A percentile compares a stretch with the other conserved stretches of the same genome.
Conservation (phyloP, 1,284 basidiomycete genomes). For the Phenoliferia sp. region DNA sequence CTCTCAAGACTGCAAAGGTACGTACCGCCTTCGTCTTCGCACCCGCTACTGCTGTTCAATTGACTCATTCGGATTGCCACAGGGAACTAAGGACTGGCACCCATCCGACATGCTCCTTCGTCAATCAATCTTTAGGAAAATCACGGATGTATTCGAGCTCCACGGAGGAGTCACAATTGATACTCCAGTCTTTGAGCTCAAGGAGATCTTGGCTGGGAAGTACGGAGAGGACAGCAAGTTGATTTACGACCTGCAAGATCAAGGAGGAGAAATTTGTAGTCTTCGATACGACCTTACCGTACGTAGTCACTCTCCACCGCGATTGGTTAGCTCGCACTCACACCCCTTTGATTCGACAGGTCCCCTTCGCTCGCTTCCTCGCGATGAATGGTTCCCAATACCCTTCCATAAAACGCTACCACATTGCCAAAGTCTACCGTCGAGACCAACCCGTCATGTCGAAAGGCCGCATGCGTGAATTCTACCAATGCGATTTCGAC, state of each 20-base stretch:
- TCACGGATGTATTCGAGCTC: constrained; percentile 81
- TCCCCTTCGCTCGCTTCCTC: constrained; percentile 90
- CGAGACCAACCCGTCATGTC: constrained; percentile 96
- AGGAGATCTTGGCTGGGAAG: constrained; percentile 91
- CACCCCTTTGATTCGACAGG: constrained; percentile 38
- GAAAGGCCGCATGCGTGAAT: constrained; percentile 97
- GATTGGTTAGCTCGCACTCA: too few relatives aligned
- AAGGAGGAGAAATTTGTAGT: constrained; percentile 95
- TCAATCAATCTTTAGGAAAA: constrained; percentile 80
- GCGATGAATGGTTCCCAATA: constrained; percentile 83
- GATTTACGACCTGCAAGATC: constrained; percentile 96
- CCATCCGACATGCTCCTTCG: constrained; percentile 91
- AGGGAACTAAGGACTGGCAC: constrained; percentile 95
- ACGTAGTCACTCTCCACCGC: constrained; percentile 26
- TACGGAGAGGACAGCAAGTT: constrained; percentile 97
- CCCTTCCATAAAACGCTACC: constrained; percentile 76
- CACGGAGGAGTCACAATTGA: constrained; percentile 92
- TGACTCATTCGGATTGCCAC: background rate
- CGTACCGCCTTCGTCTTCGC: background rate
- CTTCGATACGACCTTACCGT: constrained; percentile 93
- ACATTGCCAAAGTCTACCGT: constrained; percentile 96
- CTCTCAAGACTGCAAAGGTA: constrained; percentile 33
- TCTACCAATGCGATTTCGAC: constrained; percentile 97
- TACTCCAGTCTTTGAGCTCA: constrained; percentile 96
- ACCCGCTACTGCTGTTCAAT: too few relatives aligned